A percentile compares a stretch with the other conserved stretches of the same genome.
These are phyloP conservation scores for Cubamyces lactineus DNA, from an alignment of 768 basidiomycete genomes.

Conservation along the genomic window DNA sequence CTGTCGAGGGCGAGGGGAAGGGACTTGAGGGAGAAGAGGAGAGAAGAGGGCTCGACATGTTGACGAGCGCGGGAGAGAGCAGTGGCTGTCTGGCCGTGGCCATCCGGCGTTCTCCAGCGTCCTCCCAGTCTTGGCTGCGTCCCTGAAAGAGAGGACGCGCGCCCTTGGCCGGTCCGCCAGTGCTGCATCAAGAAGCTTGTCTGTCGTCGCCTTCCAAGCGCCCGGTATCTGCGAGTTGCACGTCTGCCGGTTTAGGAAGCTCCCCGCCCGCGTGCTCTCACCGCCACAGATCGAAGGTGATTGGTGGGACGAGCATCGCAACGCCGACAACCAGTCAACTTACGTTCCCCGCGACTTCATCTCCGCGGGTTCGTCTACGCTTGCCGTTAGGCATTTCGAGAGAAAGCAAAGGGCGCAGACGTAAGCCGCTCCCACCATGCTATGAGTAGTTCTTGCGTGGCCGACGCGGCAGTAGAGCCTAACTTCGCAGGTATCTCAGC, in stretches of 20 bases:
- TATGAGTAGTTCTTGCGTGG: not conserved
- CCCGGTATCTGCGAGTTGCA: slow-evolving; percentile 5
- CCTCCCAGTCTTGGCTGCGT: not conserved
- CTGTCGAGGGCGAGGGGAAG: slow-evolving; percentile 8
- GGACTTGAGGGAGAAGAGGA: not conserved
- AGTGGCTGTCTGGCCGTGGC: not conserved
- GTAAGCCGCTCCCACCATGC: not conserved
- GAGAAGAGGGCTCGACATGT: slow-evolving; percentile 12
- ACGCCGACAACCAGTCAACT: not conserved
- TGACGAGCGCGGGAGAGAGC: slow-evolving; percentile 10
- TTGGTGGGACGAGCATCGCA: not conserved
- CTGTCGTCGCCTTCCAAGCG: slow-evolving; percentile 1
- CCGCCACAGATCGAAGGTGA: slow-evolving; percentile 6
- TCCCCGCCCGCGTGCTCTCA: not conserved
- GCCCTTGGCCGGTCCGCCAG: not conserved
- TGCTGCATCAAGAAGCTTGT: slow-evolving; percentile 12
- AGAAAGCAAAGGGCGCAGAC: not conserved
- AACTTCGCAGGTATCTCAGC: not conserved
- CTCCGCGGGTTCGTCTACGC: not conserved
- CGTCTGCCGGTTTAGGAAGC: slow-evolving; percentile 1
- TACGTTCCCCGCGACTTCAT: not conserved
- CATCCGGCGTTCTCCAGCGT: slow-evolving; percentile 1
- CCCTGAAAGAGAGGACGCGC: not conserved
- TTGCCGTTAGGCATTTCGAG: not conserved
- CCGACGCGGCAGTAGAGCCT: not conserved